Evolutionary conservation across 1,139 yeast genomes (phyloP), one percentile per base, ranked within the genome.

Genomic region (Cylindricascospora bacillispora): DNA sequence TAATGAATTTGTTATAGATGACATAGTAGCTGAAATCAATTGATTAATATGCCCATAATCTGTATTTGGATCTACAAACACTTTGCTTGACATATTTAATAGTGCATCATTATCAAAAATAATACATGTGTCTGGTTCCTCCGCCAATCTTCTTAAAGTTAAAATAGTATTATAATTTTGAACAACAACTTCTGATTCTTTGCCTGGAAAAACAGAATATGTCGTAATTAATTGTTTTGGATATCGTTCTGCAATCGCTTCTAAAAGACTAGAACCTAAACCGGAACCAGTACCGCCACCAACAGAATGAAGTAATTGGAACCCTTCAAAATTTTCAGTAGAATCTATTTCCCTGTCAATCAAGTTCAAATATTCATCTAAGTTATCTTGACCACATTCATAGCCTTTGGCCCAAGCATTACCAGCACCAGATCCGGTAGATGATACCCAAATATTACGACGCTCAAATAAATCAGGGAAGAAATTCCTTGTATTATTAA

Each of bases 231-330:
- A 57, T 49, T 85, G 86, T 52, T 86, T 86, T 33, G 79, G 75
- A 49, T 75, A 86, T 35, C 89, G 61, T 51, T 92, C 98, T 33
- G 74, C 72, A 36, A 92, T 57, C 15, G 74, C 62, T 52, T 89
- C 97, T 28, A 89, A 57, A 27, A 89, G 46, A 37, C 70, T 70
- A 0, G 95, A 82, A 0, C 98, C 98, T 26, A 85, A 72, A 5
- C 98, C 98, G 0, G 95, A 80, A 0, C 98, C 98, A 0, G 98
- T 89, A 22, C 98, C 98, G 15, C 98, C 98, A 0, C 95, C 97
- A n/a, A 92, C 93, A 11, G 95, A 82, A 54, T 89, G 98, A 34
- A 86, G 57, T 40, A 89, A 59, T 60, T 85, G 94, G 53, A 92
- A 89, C 5, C 93, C 93, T 38, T 85, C 89, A 33, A 86, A 60